These are phyloP conservation scores for Trapa bicornis DNA, from an alignment of 345 rosid genomes.

Conservation along the genomic window DNA sequence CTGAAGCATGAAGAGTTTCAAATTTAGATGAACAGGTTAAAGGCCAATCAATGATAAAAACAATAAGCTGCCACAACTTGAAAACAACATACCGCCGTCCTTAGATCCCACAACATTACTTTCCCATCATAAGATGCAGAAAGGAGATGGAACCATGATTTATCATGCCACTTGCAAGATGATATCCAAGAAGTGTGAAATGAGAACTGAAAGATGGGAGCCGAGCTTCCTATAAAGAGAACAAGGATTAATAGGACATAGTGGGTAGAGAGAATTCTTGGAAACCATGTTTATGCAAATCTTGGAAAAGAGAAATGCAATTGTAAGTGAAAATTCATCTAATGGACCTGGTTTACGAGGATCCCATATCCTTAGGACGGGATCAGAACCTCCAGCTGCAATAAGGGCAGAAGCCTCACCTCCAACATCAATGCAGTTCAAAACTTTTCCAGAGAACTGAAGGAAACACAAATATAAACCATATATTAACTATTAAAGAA, in stretches of 20 bases:
- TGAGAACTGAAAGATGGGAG: conserved; percentile 73
- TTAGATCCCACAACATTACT: conserved; percentile 98
- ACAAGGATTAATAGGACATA: conserved; percentile 1
- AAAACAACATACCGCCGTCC: conserved; percentile 68
- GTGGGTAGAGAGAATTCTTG: neutral
- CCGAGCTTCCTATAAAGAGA: conserved; percentile 56
- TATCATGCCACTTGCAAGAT: conserved; percentile 84
- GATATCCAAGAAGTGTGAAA: conserved; percentile 91
- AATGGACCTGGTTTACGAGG: conserved; percentile 84
- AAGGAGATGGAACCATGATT: conserved; percentile 72
- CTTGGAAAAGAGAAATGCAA: neutral
- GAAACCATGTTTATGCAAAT: neutral
- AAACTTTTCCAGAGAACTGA: conserved; percentile 77
- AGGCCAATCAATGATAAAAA: neutral
- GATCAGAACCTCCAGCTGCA: conserved; percentile 88
- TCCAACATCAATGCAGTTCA: conserved; percentile 70
- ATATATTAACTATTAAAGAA: neutral
- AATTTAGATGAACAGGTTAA: conserved; percentile 1
- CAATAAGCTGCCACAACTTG: neutral
- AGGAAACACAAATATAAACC: conserved; percentile 5
- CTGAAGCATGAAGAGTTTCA: conserved; percentile 37
- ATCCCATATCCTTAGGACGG: conserved; percentile 90
- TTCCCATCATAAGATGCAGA: conserved; percentile 97
- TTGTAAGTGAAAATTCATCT: neutral
- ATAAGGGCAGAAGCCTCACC: conserved; percentile 89